Base-by-base conservation (phyloP, 139 green algal genomes). In the Chlorella sp. region DNA sequence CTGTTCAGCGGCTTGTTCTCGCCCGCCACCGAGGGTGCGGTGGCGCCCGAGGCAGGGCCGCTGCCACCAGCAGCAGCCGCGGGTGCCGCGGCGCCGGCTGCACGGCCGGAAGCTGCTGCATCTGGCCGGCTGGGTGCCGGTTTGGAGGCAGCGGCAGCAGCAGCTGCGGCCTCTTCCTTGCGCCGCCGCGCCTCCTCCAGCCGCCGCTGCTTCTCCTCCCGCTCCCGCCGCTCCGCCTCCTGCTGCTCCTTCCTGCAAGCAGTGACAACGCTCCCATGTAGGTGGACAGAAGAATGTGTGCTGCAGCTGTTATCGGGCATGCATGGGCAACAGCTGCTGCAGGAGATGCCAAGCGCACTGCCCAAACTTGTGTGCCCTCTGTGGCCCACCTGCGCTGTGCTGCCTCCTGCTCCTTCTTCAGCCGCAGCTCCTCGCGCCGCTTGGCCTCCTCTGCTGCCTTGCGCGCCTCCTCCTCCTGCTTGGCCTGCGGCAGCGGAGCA, bases 381-480 rank as follows among this genome's bases (percentile, higher is more conserved):
- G 34, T 4, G 30, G 17, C 65, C 44, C 73, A 84, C 87, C 88
- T 83, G 62, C 87, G 83, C 44, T 68, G 65, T 20, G 87, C 89
- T 38, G 88, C 86, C 56, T 92, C 89, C 71, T 92, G 83, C 76
- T 92, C 87, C 30, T 51, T 57, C 71, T 88, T 90, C 55, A 67
- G 65, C 15, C 75, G 81, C 21, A 73, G 57, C 72, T 92, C 88
- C 47, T 91, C 81, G 0, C 44, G 34, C n/a, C 65, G 80, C 67
- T 87, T 84, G 20, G 80, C 74, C 60, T 91, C 83, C 60, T 90
- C 87, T 9, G 69, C 86, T 69, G 68, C 74, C 28, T 81, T 76
- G 56, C 72, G 82, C 30, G 85, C 74, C 74, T 93, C 87, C 74
- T 93, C 89, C 36, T 91, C 92, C 39, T 87, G 82, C 87, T 87